Conservation (phyloP, 2,329 filamentous ascomycete genomes). For the Diaporthe vaccinii region DNA sequence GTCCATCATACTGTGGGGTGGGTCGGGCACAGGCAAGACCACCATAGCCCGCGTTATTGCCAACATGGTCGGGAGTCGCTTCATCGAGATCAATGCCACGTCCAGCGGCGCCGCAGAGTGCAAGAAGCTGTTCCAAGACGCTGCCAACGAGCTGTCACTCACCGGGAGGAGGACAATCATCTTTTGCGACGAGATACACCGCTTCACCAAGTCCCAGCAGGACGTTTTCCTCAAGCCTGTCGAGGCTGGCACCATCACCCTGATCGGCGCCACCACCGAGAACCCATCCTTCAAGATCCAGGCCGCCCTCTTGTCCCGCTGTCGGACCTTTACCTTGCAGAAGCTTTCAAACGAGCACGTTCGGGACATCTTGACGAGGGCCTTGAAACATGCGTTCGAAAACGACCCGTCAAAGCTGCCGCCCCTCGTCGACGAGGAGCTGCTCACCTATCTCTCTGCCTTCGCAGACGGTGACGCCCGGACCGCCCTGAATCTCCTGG, state of each 20-base stretch:
- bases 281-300: constrained; percentile 97
- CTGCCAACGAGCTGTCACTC: constrained; percentile 81
- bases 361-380: constrained; percentile 80
- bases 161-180: constrained; percentile 94
- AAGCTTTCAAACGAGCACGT: constrained; percentile 82
- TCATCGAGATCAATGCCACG: constrained; percentile 96
- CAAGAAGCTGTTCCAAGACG: constrained; percentile 92
- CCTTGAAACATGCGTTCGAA: constrained; percentile 73
- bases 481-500: constrained; percentile 91
- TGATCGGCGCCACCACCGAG: constrained; percentile 96
- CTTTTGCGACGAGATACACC: constrained; percentile 97
- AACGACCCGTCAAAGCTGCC: constrained; percentile 49
- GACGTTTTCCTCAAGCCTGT: constrained; percentile 95
- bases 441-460: constrained; percentile 84
- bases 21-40: constrained; percentile 85
- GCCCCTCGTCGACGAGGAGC: constrained; percentile 79
- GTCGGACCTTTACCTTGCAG: constrained; percentile 88
- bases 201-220: constrained; percentile 92
- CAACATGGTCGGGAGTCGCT: constrained; percentile 83
- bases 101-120: constrained; percentile 89
- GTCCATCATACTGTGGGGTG: constrained; percentile 95
- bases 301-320: constrained; percentile 87
- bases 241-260: constrained; percentile 88
- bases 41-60: constrained; percentile 95
- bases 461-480: constrained; percentile 95